Percentiles rank a stretch among this genome's conserved stretches.
These are phyloP conservation scores for Trapa bicornis DNA, from an alignment of 345 rosid genomes.

Conservation along the genomic window DNA sequence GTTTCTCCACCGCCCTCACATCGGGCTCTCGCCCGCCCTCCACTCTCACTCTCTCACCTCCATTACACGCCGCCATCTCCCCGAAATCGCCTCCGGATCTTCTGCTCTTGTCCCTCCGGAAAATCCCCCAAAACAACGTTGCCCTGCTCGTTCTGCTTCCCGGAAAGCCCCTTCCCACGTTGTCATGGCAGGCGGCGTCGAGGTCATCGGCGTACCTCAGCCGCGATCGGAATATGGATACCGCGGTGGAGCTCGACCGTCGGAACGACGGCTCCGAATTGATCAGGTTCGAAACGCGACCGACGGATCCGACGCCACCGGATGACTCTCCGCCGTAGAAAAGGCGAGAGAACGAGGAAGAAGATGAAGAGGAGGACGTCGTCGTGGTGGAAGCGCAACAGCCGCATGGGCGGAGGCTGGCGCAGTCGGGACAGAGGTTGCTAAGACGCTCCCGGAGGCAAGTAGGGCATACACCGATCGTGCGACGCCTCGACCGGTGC, in stretches of 20 bases:
- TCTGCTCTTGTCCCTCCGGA: conserved; percentile 26
- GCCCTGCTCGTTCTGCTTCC: conserved; percentile 10
- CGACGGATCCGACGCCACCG: conserved; percentile 28
- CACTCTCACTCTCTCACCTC: conserved; percentile 9
- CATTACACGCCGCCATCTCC: background rate
- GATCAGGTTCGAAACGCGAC: conserved; percentile 45
- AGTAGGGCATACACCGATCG: conserved; percentile 66
- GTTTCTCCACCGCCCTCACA: conserved; percentile 17
- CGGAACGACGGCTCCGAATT: conserved; percentile 64
- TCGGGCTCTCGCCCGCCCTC: conserved; percentile 12
- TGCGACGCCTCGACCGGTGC: conserved; percentile 59
- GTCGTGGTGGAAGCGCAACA: conserved; percentile 34
- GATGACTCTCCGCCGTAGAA: conserved; percentile 13
- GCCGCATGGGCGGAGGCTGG: conserved; percentile 53
- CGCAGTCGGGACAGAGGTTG: conserved; percentile 79
- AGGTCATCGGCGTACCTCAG: conserved; percentile 18
- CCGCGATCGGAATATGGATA: conserved; percentile 47
- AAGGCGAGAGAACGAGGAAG: conserved; percentile 15
- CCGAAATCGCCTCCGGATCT: conserved; percentile 9
- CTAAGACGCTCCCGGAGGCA: conserved; percentile 75
- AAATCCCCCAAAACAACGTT: conserved; percentile 46
- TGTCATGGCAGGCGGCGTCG: conserved; percentile 1
- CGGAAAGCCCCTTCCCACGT: conserved; percentile 4
- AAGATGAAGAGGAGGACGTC: conserved; percentile 33
- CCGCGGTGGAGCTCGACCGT: conserved; percentile 68